Conservation (phyloP, 2,329 filamentous ascomycete genomes). For the Penicillium sp. region DNA sequence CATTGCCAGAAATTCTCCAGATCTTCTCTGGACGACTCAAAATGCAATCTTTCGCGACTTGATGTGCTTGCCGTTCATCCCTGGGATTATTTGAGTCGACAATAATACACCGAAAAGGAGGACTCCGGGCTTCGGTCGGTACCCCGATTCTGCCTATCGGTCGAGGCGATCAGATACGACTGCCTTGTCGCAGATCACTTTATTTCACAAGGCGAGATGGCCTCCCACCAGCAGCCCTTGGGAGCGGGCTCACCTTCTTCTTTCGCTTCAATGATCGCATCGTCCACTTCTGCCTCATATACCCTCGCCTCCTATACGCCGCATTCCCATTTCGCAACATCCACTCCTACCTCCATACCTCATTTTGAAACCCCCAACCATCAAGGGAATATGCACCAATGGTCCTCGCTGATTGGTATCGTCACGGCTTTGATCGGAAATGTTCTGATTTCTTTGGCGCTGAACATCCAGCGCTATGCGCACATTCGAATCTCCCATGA, state of each 20-base stretch:
- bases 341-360: constrained; percentile 17
- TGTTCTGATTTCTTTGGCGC: constrained; percentile 86
- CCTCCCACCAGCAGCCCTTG: constrained; percentile 25
- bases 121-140: constrained; percentile 5
- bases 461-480: constrained; percentile 95
- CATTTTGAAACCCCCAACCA: constrained; percentile 21
- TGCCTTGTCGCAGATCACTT: neutral
- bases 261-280: constrained; percentile 24
- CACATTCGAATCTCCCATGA: constrained; percentile 80
- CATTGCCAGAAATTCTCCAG: constrained; percentile 3
- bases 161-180: neutral
- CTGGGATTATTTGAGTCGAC: constrained; percentile 8
- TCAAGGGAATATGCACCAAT: constrained; percentile 44
- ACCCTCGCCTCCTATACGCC: constrained; percentile 16
- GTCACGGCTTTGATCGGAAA: constrained; percentile 90
- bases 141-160: constrained; percentile 2
- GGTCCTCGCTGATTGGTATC: constrained; percentile 95
- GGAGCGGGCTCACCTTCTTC: constrained; percentile 30
- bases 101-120: too few relatives aligned
- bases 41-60: constrained; percentile 19
- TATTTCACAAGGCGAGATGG: constrained; percentile 22
- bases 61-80: constrained; percentile 13
- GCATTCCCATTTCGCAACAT: constrained; percentile 7
- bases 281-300: constrained; percentile 19
- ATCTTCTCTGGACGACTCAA: constrained; percentile 1